Evolutionary conservation across 2,329 filamentous ascomycete genomes (phyloP), one percentile per base, ranked within the genome.

Genomic region (Neonectria magnoliae): DNA sequence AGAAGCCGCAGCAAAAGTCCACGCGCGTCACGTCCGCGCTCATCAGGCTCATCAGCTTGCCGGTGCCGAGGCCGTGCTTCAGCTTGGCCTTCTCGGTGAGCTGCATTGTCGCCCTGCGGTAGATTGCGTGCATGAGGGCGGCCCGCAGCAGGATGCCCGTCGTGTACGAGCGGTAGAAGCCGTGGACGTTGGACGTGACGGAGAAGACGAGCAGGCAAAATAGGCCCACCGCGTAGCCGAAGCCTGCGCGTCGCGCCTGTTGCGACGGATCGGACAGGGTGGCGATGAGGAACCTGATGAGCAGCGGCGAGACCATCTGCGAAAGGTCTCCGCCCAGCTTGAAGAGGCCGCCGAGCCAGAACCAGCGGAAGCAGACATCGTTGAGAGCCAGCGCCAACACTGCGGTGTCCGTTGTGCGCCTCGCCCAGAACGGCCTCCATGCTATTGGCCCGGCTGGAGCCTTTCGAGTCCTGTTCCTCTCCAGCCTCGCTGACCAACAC

Each of bases 1-100:
- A 76, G 51, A 69, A 77, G n/a, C 73, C 72, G 27, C 75, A 76
- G 62, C 74, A 76, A 42, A 75, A 77, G 47, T 77, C 75, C 1
- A 77, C 56, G 5, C 75, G 73, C 1, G 75, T 76, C 14, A 77
- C 74, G 14, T 77, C 75, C 2, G 75, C 75, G 10, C 75, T 77
- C 66, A 77, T 77, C 13, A 77, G 56, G 41, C 74, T 77, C 68
- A 75, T 76, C 10, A 77, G 64, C 51, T 76, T 77, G 14, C 73
- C 75, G 0, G 70, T 75, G 1, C 64, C 68, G 0, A 75, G 63
- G 0, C 61, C 67, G 11, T 65, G 65, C 16, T 72, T 64, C 3
- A 75, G 61, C 22, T 48, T 48, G 14, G 45, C 45, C 45, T 44
- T 55, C 53, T 68, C 68, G 1, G 64, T 66, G 27, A 71, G 65